These are phyloP conservation scores for Thinopyrum elongatum DNA, from an alignment of 176 grass and related monocot species.

Conservation along the genomic window DNA sequence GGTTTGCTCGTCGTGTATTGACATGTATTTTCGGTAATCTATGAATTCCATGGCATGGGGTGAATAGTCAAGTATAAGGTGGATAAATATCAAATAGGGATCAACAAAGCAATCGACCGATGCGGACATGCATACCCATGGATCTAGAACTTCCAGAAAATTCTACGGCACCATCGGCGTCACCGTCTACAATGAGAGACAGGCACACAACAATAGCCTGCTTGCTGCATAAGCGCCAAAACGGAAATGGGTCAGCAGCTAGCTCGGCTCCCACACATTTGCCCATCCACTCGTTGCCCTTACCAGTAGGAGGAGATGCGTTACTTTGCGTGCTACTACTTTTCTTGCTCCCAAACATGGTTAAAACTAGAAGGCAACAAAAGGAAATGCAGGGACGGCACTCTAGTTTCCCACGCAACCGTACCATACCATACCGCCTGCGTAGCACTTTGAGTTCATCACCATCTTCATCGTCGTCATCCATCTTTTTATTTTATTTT, in stretches of 20 bases:
- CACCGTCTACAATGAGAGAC: constrained; percentile 25
- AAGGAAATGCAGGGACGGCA: background rate
- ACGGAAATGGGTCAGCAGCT: background rate
- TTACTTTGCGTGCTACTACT: background rate
- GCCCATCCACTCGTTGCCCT: background rate
- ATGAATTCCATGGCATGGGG: background rate
- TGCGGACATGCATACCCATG: background rate
- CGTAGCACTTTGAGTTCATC: background rate
- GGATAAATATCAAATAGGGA: background rate
- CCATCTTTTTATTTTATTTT: background rate
- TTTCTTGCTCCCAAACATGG: background rate
- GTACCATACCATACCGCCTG: too few relatives aligned
- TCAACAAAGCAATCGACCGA: background rate
- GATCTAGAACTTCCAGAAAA: constrained; percentile 35
- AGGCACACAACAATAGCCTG: background rate
- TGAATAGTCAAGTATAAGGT: constrained; percentile 12
- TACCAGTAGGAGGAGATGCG: background rate
- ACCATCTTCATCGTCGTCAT: background rate
- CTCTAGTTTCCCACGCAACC: background rate
- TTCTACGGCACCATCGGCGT: constrained; percentile 17
- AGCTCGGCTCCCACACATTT: background rate
- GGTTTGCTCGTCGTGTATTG: too few relatives aligned
- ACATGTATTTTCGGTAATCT: background rate
- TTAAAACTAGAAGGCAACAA: background rate
- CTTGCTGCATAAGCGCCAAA: constrained; percentile 5